Evolutionary conservation across 179 eudicot species (phyloP), one percentile per base, ranked within the genome.

Genomic region (Camellia oleifera): DNA sequence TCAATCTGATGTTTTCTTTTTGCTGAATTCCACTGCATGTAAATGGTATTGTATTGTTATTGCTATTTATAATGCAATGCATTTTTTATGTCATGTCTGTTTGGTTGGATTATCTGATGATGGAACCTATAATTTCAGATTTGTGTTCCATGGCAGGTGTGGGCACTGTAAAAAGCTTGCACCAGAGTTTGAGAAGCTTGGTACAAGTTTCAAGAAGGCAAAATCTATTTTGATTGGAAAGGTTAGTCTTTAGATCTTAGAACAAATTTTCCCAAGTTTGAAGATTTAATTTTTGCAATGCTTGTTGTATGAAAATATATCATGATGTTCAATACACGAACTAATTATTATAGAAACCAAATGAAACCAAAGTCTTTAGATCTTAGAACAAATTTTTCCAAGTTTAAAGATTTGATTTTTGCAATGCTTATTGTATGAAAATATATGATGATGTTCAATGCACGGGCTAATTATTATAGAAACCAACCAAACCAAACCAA

Each of bases 131-230:
- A 11, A 56, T 3, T 82, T 75, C 18, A 74, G 57, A 61, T 23
- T 71, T 48, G 61, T 63, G 60, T 80, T 26, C 65, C 40, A 46
- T 40, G 69, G 76, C 71, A 93, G 97, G 97, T 93, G 97, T 82
- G 97, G 97, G 7, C 97, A 93, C 86, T 93, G 97, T 89, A 88
- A 93, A 82, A 93, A 87, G 89, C 96, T 93, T 23, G 97, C 96
- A 77, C 97, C 97, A 13, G 97, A 93, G 75, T 93, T 72, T 70
- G 97, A 93, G 81, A 87, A 85, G 89, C 94, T 93, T 67, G 96
- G 87, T 75, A 86, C 92, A n/a, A 93, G 97, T 84, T 93, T 93
- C 83, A 93, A 88, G 89, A 92, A 93, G 84, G 91, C 97, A 15
- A 93, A 93, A 80, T 90, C 96, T 40, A 85, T 93, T 76, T 64